phyloP scores from a whole-genome alignment of 1,284 basidiomycete species.

The Moesziomyces sp. region DNA sequence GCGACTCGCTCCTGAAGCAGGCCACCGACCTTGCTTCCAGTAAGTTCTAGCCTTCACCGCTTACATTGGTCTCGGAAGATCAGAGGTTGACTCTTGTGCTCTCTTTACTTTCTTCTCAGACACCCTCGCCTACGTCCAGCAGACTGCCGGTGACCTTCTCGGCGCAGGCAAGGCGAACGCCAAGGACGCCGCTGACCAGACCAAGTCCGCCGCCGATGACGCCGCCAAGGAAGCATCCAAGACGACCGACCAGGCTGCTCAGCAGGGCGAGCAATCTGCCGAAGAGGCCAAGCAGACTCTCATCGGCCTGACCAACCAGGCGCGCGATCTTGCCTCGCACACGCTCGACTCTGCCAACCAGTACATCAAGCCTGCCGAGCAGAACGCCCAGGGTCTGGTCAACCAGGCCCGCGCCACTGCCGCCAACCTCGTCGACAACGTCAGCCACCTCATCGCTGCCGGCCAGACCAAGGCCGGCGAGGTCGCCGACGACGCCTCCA shows the following conservation, averaged over 20 bases:
- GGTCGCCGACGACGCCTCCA: conserved; percentile 38
- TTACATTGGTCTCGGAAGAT: background rate
- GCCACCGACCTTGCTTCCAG: conserved; percentile 47
- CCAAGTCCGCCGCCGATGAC: conserved; percentile 43
- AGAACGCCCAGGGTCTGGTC: conserved; percentile 37
- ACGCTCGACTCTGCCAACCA: conserved; percentile 54
- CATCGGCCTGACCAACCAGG: conserved; percentile 47
- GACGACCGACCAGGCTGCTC: conserved; percentile 36
- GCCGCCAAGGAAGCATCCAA: conserved; percentile 45
- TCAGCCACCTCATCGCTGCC: conserved; percentile 36
- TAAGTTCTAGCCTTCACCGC: conserved; percentile 9
- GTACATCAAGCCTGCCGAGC: conserved; percentile 55
- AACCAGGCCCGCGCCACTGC: conserved; percentile 47
- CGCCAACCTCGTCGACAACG: conserved; percentile 39
- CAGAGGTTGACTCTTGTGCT: conserved; percentile 2
- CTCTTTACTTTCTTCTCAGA: conserved; percentile 11
- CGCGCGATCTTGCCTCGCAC: conserved; percentile 49
- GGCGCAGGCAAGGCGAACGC: conserved; percentile 45
- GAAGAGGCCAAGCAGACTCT: conserved; percentile 54
- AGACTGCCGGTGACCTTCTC: conserved; percentile 45
- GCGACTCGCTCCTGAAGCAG: conserved; percentile 43
- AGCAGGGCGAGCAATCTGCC: conserved; percentile 46
- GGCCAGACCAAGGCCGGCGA: conserved; percentile 48
- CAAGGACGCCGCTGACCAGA: conserved; percentile 41
- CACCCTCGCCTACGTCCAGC: conserved; percentile 51